These are phyloP conservation scores for Cucurbita pepo DNA, from an alignment of 306 rosid species.

Conservation along the genomic window DNA sequence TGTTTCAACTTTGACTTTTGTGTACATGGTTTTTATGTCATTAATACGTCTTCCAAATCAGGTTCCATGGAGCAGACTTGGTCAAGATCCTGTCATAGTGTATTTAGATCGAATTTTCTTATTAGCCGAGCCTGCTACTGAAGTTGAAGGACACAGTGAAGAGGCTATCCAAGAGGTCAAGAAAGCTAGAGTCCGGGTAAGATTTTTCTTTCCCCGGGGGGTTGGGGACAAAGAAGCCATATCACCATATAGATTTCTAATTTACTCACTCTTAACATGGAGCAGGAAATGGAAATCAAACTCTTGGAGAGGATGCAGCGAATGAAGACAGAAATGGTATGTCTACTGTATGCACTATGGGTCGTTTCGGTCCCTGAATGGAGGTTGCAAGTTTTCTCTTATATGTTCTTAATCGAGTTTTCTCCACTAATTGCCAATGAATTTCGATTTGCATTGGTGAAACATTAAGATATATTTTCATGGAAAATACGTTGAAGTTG, in stretches of 20 bases:
- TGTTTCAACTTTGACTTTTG: not conserved
- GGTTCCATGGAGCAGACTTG: conserved; percentile 99
- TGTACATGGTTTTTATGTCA: not conserved
- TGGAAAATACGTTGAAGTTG: not conserved
- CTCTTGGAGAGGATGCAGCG: conserved; percentile 70
- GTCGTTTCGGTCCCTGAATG: not conserved
- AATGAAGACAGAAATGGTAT: conserved; percentile 68
- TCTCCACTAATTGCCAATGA: not conserved
- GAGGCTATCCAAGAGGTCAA: conserved; percentile 91
- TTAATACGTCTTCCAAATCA: not conserved
- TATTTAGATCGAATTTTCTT: conserved; percentile 82
- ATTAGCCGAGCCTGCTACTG: conserved; percentile 91
- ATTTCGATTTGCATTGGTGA: not conserved
- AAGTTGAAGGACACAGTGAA: conserved; percentile 66
- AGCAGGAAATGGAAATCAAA: conserved; percentile 81
- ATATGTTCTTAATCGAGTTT: not conserved
- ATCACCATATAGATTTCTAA: conserved; percentile 1
- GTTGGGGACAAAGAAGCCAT: not conserved
- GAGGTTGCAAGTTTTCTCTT: not conserved
- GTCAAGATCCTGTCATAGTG: conserved; percentile 94
- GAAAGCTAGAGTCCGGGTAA: conserved; percentile 64
- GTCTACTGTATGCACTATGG: not conserved
- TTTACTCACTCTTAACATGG: conserved; percentile 10
- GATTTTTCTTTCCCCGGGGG: not conserved
- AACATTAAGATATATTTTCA: not conserved